A percentile compares a stretch with the other conserved stretches of the same genome.
These are phyloP conservation scores for Neolentinus lepideus DNA, from an alignment of 1,284 basidiomycete genomes.

Conservation along the genomic window DNA sequence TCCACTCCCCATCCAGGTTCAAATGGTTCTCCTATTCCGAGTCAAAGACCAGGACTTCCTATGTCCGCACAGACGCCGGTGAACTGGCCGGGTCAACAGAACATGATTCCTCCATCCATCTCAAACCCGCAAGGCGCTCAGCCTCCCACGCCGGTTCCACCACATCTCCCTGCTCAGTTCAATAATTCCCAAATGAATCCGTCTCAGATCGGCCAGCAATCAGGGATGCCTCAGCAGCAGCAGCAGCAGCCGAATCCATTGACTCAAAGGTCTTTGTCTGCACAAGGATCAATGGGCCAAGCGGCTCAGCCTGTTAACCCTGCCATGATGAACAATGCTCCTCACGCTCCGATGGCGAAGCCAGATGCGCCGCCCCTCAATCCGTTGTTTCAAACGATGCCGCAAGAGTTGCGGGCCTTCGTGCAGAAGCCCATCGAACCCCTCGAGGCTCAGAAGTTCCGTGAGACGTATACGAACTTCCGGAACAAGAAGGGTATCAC, in stretches of 20 bases:
- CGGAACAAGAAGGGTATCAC: slow-evolving; percentile 31
- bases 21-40: neutral
- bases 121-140: neutral
- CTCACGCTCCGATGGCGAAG: neutral
- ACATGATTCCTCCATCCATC: neutral
- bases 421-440: neutral
- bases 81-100: neutral
- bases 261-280: neutral
- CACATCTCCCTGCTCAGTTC: neutral
- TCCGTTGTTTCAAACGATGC: neutral
- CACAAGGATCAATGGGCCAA: neutral
- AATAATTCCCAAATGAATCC: neutral
- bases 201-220: neutral
- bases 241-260: neutral
- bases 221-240: neutral
- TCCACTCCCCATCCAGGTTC: neutral
- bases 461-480: slow-evolving; percentile 39
- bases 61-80: neutral
- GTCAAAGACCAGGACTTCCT: neutral
- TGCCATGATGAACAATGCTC: neutral
- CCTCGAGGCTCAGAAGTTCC: slow-evolving; percentile 29
- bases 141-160: neutral
- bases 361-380: neutral
- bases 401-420: neutral
- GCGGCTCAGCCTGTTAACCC: neutral